Base-by-base conservation (phyloP, 768 basidiomycete species). In the Lentinula lateritia region DNA sequence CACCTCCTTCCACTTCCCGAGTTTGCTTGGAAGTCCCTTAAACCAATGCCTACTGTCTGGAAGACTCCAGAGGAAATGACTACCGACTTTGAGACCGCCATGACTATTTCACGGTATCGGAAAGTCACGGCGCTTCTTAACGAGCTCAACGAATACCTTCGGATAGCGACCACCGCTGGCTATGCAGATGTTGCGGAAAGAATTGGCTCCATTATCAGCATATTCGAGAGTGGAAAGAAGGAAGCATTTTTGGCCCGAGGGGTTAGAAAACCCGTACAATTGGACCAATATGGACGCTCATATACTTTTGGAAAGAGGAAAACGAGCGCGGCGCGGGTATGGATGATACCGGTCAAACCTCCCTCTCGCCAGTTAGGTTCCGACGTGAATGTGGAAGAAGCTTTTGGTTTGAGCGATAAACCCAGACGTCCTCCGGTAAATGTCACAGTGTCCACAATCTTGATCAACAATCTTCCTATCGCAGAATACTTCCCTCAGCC, bases 271-370 rank as follows among this genome's bases (percentile, higher is more conserved):
- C 77, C 78, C 7, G 82, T 85, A 39, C 70, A 76, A 28, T 74
- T 92, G 57, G 95, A 98, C 71, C 76, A 81, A 50, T 81, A 82
- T 60, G 93, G 93, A n/a, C 80, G 95, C 61, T 87, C 88, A n/a
- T 92, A 93, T 69, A 91, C 91, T 0, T 69, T 90, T 53, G 95
- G 95, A 42, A 83, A 86, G 73, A 82, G 95, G 65, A 98, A 98
- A 75, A 93, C 93, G 62, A 92, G 91, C 66, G 78, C 88, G 1
- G 94, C 95, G 39, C 83, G 93, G 42, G 94, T 95, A 8, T 98
- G 95, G 95, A 89, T 96, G 78, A 90, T 97, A 63, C 84, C 88
- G 38, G 82, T 83, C 28, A 75, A 80, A 60, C 13, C 15, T 28
- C 18, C 36, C 12, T 34, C 38, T 34, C 34, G 9, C 13, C 16